Conservation (phyloP, 257 asterid species). For the Misopates orontium region DNA sequence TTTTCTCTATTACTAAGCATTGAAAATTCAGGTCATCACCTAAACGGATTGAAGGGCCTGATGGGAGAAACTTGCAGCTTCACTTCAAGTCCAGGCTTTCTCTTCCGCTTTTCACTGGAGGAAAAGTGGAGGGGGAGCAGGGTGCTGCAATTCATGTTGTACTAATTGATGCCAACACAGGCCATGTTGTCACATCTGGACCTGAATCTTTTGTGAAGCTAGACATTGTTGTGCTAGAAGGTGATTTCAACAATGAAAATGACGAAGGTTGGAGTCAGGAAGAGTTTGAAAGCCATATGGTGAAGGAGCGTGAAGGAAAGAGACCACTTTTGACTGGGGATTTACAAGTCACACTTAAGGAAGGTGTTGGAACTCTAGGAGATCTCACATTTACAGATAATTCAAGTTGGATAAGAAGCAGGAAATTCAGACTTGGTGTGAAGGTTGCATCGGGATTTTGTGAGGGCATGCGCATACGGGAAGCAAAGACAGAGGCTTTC, state of each 20-base stretch:
- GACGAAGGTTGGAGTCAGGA: conserved; percentile 85
- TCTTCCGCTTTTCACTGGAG: conserved; percentile 95
- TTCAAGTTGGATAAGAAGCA: conserved; percentile 97
- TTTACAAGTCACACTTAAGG: conserved; percentile 81
- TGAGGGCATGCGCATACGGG: conserved; percentile 84
- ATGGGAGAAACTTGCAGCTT: conserved; percentile 91
- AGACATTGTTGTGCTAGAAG: conserved; percentile 88
- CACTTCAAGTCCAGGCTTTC: conserved; percentile 81
- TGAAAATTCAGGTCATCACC: conserved; percentile 77
- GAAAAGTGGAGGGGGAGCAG: conserved; percentile 97
- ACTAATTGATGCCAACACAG: conserved; percentile 66
- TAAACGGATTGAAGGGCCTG: conserved; percentile 82
- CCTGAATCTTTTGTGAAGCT: conserved; percentile 83
- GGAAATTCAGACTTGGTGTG: conserved; percentile 93
- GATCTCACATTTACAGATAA: conserved; percentile 94
- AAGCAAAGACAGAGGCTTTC: conserved; percentile 96
- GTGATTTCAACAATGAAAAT: conserved; percentile 87
- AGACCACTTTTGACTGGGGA: conserved; percentile 93
- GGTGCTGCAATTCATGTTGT: conserved; percentile 90
- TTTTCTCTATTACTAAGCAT: conserved; percentile 32
- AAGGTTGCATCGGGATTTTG: conserved; percentile 82
- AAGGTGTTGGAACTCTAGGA: conserved; percentile 96
- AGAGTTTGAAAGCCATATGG: conserved; percentile 90
- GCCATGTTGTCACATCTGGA: conserved; percentile 81
- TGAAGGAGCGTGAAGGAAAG: conserved; percentile 95